Evolutionary conservation across 805 yeast genomes (phyloP).

Genomic region (Metschnikowia bowlesiae): DNA sequence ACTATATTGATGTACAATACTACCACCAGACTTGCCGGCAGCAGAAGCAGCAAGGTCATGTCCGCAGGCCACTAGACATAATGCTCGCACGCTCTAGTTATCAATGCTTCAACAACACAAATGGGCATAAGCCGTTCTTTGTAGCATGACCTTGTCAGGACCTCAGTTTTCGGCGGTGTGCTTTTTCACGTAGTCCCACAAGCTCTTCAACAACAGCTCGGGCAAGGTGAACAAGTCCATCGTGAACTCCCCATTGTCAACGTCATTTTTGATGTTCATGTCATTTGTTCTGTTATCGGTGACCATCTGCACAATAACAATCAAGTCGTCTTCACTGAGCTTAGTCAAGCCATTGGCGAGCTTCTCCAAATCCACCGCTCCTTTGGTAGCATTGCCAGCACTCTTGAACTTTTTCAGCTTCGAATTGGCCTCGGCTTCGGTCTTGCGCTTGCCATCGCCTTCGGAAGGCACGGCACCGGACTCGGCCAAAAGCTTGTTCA

Average conservation of each 20-base stretch:
- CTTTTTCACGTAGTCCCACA: slow-evolving; percentile 91
- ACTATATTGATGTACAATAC: neutral
- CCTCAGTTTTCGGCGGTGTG: slow-evolving; percentile 36
- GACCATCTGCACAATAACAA: slow-evolving; percentile 95
- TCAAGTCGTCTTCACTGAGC: slow-evolving; percentile 84
- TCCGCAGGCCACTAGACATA: neutral
- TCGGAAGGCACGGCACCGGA: slow-evolving; percentile 72
- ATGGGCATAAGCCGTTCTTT: neutral
- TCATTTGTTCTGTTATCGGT: slow-evolving; percentile 93
- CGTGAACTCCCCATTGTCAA: slow-evolving; percentile 94
- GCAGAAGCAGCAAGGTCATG: neutral
- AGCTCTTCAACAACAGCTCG: slow-evolving; percentile 80
- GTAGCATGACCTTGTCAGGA: neutral
- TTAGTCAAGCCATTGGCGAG: slow-evolving; percentile 87
- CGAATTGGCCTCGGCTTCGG: slow-evolving; percentile 21
- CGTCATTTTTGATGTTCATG: slow-evolving; percentile 92
- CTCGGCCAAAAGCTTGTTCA: slow-evolving; percentile 70
- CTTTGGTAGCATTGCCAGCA: slow-evolving; percentile 53
- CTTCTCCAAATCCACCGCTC: slow-evolving; percentile 80
- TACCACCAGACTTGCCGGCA: neutral
- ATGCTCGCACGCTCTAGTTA: neutral
- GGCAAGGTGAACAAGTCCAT: slow-evolving; percentile 94
- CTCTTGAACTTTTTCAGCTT: slow-evolving; percentile 52
- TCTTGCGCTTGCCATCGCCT: slow-evolving; percentile 36
- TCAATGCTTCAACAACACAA: slow-evolving; percentile 3